Base-by-base conservation (phyloP, 177 flowering plant genomes). In the Vitis hybrid region DNA sequence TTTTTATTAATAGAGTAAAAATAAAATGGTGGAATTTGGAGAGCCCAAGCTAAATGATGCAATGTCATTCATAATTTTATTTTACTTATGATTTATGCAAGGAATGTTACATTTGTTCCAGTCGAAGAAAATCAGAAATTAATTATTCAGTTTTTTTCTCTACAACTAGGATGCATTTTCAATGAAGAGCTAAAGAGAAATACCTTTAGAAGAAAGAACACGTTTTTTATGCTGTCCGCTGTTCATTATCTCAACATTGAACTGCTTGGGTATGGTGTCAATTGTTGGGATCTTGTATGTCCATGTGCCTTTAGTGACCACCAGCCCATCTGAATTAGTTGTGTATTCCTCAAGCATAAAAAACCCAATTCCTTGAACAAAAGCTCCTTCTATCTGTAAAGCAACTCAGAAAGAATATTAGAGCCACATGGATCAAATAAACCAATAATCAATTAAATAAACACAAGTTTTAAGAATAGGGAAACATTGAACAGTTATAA, bases 171-270 rank as follows among this genome's bases (percentile, higher is more conserved):
- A 30, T 30, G 18, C 8, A 11, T 8, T 19, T 14, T 30, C 2
- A 27, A 19, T 12, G 35, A 18, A 46, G n/a, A 50, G 52, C 6
- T 40, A 9, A 56, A 21, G 56, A 13, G 63, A 69, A 48, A 60
- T 66, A 88, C 92, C 92, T 83, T 88, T 88, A 2, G 92, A 88
- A 51, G 92, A 89, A 56, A 89, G 90, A 59, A 89, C 76, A 15
- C 89, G 87, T 6, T 87, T 78, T 65, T 85, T 35, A 75, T 89
- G 93, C 67, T 84, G 84, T 51, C 85, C 85, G 32, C 89, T 89
- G 72, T 78, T 87, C 54, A 86, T 54, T 19, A 89, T 59, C 76
- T 87, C 85, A n/a, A 89, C 86, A 73, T 89, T 87, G 74, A 89
- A 80, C 57, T 82, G 81, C 68, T 70, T 82, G 0, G 93, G 91